These are phyloP conservation scores for Alnus glutinosa DNA, from an alignment of 306 rosid species.

Conservation along the genomic window DNA sequence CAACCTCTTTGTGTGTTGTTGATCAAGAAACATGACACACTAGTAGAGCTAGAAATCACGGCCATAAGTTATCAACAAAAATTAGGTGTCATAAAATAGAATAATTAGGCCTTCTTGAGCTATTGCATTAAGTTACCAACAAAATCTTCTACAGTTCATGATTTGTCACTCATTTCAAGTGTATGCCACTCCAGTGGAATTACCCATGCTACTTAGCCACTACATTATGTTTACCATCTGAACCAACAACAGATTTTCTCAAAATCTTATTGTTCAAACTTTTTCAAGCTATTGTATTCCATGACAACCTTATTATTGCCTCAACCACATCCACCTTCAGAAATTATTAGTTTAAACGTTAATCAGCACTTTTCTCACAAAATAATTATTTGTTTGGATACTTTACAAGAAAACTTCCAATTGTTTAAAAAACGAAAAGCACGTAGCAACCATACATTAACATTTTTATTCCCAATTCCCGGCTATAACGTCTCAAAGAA, in stretches of 20 bases:
- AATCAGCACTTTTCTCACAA: background rate
- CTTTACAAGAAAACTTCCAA: background rate
- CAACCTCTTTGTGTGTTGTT: background rate
- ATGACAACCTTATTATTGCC: background rate
- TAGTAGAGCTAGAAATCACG: conserved; percentile 3
- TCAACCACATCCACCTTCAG: background rate
- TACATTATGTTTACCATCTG: background rate
- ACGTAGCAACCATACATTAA: too few relatives aligned
- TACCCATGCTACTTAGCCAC: background rate
- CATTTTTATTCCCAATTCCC: too few relatives aligned
- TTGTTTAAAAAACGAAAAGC: background rate
- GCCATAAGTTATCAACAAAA: background rate
- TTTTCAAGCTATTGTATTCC: background rate
- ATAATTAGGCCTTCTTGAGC: background rate
- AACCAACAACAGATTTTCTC: background rate
- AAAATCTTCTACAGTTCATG: too few relatives aligned
- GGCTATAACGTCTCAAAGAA: background rate
- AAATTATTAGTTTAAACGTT: background rate
- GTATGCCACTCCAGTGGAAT: conserved; percentile 10
- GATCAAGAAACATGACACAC: background rate
- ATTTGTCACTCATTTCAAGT: background rate
- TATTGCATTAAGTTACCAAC: background rate
- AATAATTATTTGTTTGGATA: background rate
- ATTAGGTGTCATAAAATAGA: background rate
- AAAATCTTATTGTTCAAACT: background rate